Base-by-base conservation (phyloP, 2,329 filamentous ascomycete species). In the Didymella sp. region DNA sequence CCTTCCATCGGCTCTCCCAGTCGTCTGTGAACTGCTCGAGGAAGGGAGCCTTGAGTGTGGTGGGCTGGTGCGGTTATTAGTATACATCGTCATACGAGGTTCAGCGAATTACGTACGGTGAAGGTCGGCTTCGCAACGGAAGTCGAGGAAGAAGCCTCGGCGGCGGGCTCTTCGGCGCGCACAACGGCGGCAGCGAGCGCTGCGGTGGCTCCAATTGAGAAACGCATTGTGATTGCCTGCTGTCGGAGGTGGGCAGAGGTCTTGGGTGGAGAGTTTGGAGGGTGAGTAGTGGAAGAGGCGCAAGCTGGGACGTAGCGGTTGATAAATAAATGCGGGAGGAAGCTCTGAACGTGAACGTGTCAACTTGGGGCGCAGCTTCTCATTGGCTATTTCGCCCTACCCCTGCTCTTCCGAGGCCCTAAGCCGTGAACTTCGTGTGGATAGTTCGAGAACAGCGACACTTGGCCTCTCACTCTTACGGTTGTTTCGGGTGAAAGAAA, bases 11-110 rank as follows among this genome's bases (percentile, higher is more conserved):
- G 66, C 85, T 82, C 68, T 97, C 90, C 94, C 94, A 98, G 80
- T 91, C 93, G 69, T 96, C 90, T 80, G 91, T 96, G 84, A 99
- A 99, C 80, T 99, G 95, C 84, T 99, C 95, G 64, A 98, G 82
- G 86, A 99, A 99, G 59, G 92, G 91, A 68, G 89, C 95, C 82
- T 97, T 95, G 73, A 98, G 78, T 62, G 82, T 85, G 66, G 92
- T 91, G 58, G 95, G 93, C 94, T 99, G 73, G n/a, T 21, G 19
- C 11, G 12, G 9, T 15, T 43, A 63, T 75, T 56, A 74, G 68
- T 17, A 51, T 17, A 17, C 6, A 4, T 3, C 11, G 28, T 17
- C 21, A 3, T 5, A 9, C 22, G 9, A 25, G 7, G 8, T 6
- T 4, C 27, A 25, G 27, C 24, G 60, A 24, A 49, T 21, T 40